Base-by-base conservation (phyloP, 352 stramenopile genomes). In the Pythium monospermum region DNA sequence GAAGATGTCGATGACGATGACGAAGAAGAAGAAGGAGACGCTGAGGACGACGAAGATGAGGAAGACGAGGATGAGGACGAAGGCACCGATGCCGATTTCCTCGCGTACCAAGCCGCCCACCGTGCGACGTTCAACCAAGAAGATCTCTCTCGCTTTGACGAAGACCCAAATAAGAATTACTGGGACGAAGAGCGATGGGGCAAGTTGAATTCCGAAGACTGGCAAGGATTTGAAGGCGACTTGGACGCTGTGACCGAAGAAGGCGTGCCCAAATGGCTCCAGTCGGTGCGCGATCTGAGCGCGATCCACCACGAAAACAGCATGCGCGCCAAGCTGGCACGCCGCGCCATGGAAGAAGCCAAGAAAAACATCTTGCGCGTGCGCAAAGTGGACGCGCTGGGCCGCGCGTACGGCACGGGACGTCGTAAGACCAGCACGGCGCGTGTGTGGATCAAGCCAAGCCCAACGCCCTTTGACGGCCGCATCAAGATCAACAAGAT, bases 361-460 rank as follows among this genome's bases (percentile, higher is more conserved):
- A 84, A 78, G 57, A 87, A 76, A 65, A 87, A 87, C 61, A 66
- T 90, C 10, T 60, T 81, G 57, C 83, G 83, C 36, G 56, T 81
- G 36, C 68, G 68, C 42, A 80, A 86, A 59, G 61, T 91, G 26
- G 84, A 94, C 62, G 76, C 79, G 42, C 61, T 86, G 44, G 84
- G 81, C 25, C 84, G 84, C 37, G 81, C 84, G 33, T 94, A 97
- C 66, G 93, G 88, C 48, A 93, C 91, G 26, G 93, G 93, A 39
- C 88, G 89, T 38, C 91, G 95, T 13, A 99, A 99, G 76, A 96
- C 82, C n/a, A 89, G 86, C 35, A 83, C 82, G 30, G 94, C 95
- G 8, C 83, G 91, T 37, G 95, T 98, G 50, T 98, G 91, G 89
- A 83, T 99, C 57, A 94, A 97, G 59, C 79, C 79, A 30, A 69